phyloP scores from a whole-genome alignment of 495 filamentous ascomycete species.

The Talaromyces ruber region DNA sequence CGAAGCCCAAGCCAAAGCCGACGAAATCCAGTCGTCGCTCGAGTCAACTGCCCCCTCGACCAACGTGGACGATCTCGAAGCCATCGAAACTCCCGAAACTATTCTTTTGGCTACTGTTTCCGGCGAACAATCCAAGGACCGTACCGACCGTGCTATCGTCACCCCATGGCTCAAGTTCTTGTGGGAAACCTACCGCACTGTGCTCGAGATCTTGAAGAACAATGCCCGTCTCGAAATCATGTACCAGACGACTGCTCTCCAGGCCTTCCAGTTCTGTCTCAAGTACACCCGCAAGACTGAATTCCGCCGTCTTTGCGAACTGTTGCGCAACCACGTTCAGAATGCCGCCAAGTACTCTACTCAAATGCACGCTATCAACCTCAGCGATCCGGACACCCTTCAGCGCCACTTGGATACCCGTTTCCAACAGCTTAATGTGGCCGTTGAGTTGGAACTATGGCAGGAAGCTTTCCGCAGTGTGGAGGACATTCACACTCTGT shows the following conservation, averaged over 20 bases:
- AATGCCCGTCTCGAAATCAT: conserved; percentile 95
- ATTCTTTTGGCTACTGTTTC: conserved; percentile 97
- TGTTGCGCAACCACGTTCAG: conserved; percentile 96
- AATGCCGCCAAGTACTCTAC: conserved; percentile 98
- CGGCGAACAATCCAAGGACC: conserved; percentile 91
- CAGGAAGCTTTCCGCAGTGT: conserved; percentile 98
- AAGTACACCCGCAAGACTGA: conserved; percentile 98
- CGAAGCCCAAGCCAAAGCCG: conserved; percentile 90
- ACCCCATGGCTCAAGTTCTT: conserved; percentile 99
- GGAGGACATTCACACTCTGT: conserved; percentile 97
- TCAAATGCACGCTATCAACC: conserved; percentile 98
- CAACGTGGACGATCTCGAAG: conserved; percentile 91
- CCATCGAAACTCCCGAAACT: conserved; percentile 94
- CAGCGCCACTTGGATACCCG: conserved; percentile 96
- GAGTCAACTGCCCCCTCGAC: conserved; percentile 60
- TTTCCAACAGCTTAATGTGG: conserved; percentile 97
- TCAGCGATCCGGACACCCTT: conserved; percentile 93
- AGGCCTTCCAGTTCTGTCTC: conserved; percentile 97
- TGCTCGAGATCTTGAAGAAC: conserved; percentile 96
- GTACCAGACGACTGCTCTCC: conserved; percentile 95
- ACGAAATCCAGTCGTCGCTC: conserved; percentile 82
- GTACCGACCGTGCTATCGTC: conserved; percentile 94
- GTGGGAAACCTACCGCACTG: conserved; percentile 99
- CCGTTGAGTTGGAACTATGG: conserved; percentile 96
- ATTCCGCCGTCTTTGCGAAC: conserved; percentile 95